phyloP scores from a whole-genome alignment of 192 early-diverging fungal species.

The Paraglomus brasilianum region DNA sequence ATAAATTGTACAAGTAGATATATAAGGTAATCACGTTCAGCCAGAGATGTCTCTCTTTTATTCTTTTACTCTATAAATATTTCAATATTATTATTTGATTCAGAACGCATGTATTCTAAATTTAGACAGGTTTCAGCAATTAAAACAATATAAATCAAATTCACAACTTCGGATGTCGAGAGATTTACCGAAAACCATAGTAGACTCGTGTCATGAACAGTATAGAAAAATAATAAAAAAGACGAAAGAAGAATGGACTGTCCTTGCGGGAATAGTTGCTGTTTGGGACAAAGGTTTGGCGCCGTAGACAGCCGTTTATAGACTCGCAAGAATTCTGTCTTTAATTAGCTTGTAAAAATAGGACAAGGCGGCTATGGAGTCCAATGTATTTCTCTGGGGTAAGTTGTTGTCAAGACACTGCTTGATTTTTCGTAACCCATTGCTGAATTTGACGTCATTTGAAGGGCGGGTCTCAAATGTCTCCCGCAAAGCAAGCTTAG shows the following conservation, averaged over 20 bases:
- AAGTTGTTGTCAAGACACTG: conserved; percentile 18
- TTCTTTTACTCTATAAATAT: too few species aligned
- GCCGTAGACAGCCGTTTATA: background rate
- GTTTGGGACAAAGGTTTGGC: background rate
- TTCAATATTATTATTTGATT: too few species aligned
- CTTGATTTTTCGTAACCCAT: background rate
- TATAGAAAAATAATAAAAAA: conserved; percentile 29
- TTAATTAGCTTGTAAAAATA: background rate
- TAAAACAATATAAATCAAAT: too few species aligned
- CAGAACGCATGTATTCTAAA: too few species aligned
- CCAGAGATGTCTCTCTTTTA: too few species aligned
- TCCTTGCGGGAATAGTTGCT: conserved; percentile 74
- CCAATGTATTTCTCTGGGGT: conserved; percentile 51
- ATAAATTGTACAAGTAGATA: too few species aligned
- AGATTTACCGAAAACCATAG: too few species aligned
- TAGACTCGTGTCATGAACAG: conserved; percentile 13
- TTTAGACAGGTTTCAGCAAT: too few species aligned
- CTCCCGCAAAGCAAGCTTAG: conserved; percentile 58
- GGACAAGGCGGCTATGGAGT: conserved; percentile 32
- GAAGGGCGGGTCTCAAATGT: conserved; percentile 87
- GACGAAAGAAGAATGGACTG: conserved; percentile 76
- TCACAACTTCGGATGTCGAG: too few species aligned
- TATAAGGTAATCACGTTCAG: too few species aligned
- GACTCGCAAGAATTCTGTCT: conserved; percentile 1
- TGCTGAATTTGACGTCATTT: background rate